Evolutionary conservation across 352 stramenopile species (phyloP).

Genomic region (Saprolegnia parasitica): DNA sequence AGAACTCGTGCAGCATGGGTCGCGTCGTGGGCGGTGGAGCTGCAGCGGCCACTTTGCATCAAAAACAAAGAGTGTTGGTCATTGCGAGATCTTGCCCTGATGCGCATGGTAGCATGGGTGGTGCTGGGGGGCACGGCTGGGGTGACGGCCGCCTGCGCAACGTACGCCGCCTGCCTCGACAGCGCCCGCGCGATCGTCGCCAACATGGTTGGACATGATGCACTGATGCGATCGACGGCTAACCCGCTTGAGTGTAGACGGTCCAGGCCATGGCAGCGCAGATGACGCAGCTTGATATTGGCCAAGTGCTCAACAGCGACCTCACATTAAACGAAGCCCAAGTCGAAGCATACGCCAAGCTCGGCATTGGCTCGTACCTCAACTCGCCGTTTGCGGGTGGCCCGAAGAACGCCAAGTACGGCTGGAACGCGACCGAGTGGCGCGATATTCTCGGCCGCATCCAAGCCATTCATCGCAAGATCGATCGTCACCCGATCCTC

Average conservation of each 20-base stretch:
- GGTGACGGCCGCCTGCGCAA: too few relatives aligned
- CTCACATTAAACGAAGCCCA: conserved; percentile 42
- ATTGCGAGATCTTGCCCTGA: too few relatives aligned
- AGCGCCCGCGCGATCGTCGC: neutral
- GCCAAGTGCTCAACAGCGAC: conserved; percentile 44
- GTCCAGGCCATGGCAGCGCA: conserved; percentile 68
- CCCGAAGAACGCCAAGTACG: conserved; percentile 32
- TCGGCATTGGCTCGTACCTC: conserved; percentile 63
- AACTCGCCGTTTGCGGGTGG: conserved; percentile 44
- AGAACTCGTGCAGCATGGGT: too few relatives aligned
- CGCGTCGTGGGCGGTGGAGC: too few relatives aligned
- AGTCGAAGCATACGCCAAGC: conserved; percentile 50
- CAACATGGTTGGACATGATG: conserved; percentile 17
- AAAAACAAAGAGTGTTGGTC: too few relatives aligned
- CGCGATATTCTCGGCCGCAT: conserved; percentile 45
- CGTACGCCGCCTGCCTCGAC: too few relatives aligned
- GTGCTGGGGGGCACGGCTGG: too few relatives aligned
- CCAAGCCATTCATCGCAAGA: conserved; percentile 45
- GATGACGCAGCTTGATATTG: conserved; percentile 83
- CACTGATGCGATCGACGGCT: neutral
- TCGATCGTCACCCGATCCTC: conserved; percentile 49
- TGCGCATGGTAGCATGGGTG: too few relatives aligned
- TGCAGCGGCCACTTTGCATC: too few relatives aligned
- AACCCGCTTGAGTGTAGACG: conserved; percentile 22
- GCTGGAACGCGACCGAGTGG: conserved; percentile 52